phyloP scores from a whole-genome alignment of 306 rosid species.

The Pyrus communis region DNA sequence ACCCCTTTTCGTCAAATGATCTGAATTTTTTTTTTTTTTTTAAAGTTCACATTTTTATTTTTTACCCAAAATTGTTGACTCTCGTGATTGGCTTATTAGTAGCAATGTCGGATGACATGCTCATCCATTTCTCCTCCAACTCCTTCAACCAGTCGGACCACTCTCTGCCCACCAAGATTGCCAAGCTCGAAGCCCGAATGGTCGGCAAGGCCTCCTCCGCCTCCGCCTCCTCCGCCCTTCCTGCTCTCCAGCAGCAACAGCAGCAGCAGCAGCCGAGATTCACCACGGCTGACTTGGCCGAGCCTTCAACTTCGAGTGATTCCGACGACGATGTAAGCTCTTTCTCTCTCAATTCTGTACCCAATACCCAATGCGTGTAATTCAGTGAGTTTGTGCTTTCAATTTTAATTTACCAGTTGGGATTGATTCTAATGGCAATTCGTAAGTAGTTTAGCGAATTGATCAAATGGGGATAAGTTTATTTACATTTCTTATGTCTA shows the following conservation, averaged over 20 bases:
- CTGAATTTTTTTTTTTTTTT: not conserved
- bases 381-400: not conserved
- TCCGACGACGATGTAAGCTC: conserved; percentile 83
- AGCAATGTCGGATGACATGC: conserved; percentile 92
- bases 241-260: conserved; percentile 17
- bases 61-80: not conserved
- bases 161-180: conserved; percentile 90
- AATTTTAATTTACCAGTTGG: not conserved
- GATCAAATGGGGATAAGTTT: not conserved
- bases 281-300: conserved; percentile 53
- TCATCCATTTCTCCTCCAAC: conserved; percentile 89
- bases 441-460: not conserved
- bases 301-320: conserved; percentile 78
- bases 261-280: conserved; percentile 48
- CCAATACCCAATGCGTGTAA: conserved; percentile 11
- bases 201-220: conserved; percentile 55
- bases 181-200: conserved; percentile 99
- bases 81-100: conserved; percentile 1
- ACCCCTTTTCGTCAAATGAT: conserved; percentile 25
- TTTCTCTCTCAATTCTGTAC: not conserved
- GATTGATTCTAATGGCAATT: not conserved
- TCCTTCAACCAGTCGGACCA: conserved; percentile 98
- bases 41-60: not conserved
- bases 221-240: conserved; percentile 6
- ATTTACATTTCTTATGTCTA: not conserved